Evolutionary conservation across 768 basidiomycete genomes (phyloP).

Genomic region (Tulasnella sp.): DNA sequence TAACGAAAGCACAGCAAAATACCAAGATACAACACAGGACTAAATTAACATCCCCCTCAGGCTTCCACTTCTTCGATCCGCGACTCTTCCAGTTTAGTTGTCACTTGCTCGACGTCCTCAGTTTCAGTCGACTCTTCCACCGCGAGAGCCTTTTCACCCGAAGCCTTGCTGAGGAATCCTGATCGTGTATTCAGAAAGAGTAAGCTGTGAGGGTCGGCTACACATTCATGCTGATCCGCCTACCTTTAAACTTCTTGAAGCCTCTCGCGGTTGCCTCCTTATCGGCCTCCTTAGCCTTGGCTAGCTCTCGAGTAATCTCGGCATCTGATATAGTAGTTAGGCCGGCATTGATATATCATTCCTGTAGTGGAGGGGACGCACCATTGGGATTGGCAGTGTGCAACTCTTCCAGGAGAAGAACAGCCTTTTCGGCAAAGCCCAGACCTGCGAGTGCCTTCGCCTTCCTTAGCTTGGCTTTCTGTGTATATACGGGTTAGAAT

Average conservation of each 20-base stretch:
- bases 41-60: not conserved
- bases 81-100: constrained; percentile 5
- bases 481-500: not conserved
- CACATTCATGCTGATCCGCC: not conserved
- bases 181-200: not conserved
- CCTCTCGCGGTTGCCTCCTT: constrained; percentile 57
- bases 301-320: constrained; percentile 56
- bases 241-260: constrained; percentile 70
- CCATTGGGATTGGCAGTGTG: constrained; percentile 57
- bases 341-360: not conserved
- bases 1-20: not conserved
- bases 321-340: constrained; percentile 39
- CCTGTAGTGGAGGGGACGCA: constrained; percentile 27
- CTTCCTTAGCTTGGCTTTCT: constrained; percentile 72
- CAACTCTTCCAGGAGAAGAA: constrained; percentile 55
- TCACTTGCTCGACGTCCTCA: constrained; percentile 2
- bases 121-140: not conserved
- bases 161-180: constrained; percentile 13
- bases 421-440: constrained; percentile 68
- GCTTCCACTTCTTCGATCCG: constrained; percentile 15
- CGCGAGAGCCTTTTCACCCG: not conserved
- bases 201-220: not conserved
- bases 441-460: constrained; percentile 69
- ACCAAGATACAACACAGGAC: not conserved
- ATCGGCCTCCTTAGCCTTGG: constrained; percentile 52